Conservation (phyloP, 2,329 filamentous ascomycete genomes). For the Dothiorella sarmentorum region DNA sequence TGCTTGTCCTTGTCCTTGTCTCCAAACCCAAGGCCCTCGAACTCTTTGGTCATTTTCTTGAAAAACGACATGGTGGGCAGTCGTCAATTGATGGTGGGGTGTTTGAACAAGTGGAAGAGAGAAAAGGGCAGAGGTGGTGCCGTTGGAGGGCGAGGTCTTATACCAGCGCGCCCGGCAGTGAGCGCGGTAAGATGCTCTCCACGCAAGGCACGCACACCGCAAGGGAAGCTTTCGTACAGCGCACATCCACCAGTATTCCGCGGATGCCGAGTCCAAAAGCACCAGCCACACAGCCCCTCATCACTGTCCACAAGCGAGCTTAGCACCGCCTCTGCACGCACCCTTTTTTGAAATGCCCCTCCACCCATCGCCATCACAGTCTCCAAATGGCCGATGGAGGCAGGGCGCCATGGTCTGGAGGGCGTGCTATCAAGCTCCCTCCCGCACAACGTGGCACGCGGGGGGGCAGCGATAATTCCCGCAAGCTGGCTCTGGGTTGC, state of each 20-base stretch:
- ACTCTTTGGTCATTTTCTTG: constrained; percentile 46
- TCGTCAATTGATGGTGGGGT: not conserved
- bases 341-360: no score
- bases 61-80: constrained; percentile 41
- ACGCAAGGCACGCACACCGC: constrained; percentile 12
- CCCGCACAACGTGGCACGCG: not conserved
- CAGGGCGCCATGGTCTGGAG: not conserved
- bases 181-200: not conserved
- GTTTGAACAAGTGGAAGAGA: constrained; percentile 1
- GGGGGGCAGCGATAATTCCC: not conserved
- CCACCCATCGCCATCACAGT: no score
- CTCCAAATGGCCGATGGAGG: not conserved
- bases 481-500: not conserved
- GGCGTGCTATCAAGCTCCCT: not conserved
- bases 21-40: constrained; percentile 38
- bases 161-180: not conserved
- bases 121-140: not conserved
- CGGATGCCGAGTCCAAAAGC: not conserved
- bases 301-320: not conserved
- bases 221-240: constrained; percentile 2
- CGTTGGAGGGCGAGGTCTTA: not conserved
- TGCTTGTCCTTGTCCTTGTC: constrained; percentile 32
- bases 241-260: not conserved
- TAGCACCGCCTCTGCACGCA: constrained; percentile 10
- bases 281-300: constrained; percentile 9